Conservation (phyloP, 192 early-diverging fungal species). For the Piromyces sp. region DNA sequence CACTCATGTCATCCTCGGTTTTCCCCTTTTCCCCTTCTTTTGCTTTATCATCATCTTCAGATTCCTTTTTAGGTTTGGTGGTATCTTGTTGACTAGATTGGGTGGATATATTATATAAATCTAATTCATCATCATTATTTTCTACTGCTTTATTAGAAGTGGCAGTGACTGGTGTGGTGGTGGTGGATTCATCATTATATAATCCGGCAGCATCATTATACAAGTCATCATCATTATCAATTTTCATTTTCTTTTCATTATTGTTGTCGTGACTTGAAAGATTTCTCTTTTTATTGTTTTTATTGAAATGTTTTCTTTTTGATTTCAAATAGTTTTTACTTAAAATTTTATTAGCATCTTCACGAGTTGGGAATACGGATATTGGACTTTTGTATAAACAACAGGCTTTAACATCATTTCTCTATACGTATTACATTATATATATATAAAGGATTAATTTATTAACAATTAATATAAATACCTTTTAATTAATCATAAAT, state of each 20-base stretch:
- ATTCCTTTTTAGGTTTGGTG: neutral
- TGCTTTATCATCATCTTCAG: constrained; percentile 14
- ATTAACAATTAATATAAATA: too few relatives aligned
- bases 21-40: constrained; percentile 12
- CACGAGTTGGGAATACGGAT: neutral
- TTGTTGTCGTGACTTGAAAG: neutral
- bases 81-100: too few relatives aligned
- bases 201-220: neutral
- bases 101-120: too few relatives aligned
- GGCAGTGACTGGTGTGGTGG: neutral
- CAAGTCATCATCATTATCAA: neutral
- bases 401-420: neutral
- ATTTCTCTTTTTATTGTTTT: neutral
- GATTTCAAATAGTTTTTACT: neutral
- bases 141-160: constrained; percentile 24
- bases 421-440: too few relatives aligned
- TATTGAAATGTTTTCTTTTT: neutral
- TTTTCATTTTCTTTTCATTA: neutral
- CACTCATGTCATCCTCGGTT: constrained; percentile 10
- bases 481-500: too few relatives aligned
- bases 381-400: neutral
- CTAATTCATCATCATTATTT: constrained; percentile 26
- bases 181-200: neutral
- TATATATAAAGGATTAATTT: too few relatives aligned
- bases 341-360: constrained; percentile 1